Base-by-base conservation (phyloP, 1,284 basidiomycete species). In the Takashimella koratensis region DNA sequence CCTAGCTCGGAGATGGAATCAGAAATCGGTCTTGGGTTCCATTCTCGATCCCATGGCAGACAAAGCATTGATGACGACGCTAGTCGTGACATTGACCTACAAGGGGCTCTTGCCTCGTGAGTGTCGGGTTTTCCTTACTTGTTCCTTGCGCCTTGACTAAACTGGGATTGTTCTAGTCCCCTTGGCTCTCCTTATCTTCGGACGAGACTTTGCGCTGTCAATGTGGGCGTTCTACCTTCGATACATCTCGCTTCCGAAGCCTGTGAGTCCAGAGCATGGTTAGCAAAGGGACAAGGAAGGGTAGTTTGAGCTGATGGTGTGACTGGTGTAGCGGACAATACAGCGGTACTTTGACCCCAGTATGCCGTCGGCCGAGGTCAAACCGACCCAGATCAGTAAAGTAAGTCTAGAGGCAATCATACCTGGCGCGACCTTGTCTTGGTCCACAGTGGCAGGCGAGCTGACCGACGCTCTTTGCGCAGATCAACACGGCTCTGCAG, bases 41-140 rank as follows among this genome's bases (percentile, higher is more conserved):
- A 94, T 98, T 54, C 82, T 98, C 5, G 96, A 99, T 73, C 95
- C 95, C 6, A 92, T 94, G 0, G 95, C 96, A 2, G 95, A 99
- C 81, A 99, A 99, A 77, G 81, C 85, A 22, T 79, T 99, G 44
- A 90, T 98, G 86, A 96, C 95, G 1, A 97, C 94, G 1, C 80
- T 98, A 70, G 92, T 91, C 2, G 79, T 95, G 45, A 88, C 91
- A 1, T 78, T 98, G 52, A 84, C 89, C 0, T 83, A 88, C 79
- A 86, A 88, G 62, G 86, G 84, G 8, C 79, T 95, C 60, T 77
- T 98, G 25, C 93, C 95, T n/a, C 64, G 93, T 94, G 64, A 47
- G 77, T 66, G 13, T 20, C 22, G 12, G 19, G 24, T 21, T 42
- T 46, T 13, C 30, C 4, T 22, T 40, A 5, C 30, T 36, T 36